Conservation (phyloP, 2,329 filamentous ascomycete species). For the Colletotrichum sublineola region DNA sequence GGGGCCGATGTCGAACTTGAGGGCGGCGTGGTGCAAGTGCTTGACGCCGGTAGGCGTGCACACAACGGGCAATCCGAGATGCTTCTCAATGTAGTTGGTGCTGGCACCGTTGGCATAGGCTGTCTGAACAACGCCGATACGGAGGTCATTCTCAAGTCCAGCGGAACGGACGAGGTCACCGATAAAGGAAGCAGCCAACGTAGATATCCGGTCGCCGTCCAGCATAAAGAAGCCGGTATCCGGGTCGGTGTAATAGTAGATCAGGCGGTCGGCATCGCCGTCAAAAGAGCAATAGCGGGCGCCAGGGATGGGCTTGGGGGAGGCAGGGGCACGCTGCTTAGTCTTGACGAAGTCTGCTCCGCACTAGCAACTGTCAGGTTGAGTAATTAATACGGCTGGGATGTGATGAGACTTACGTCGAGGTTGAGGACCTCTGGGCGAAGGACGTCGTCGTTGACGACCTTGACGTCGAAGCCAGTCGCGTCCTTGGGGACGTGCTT, state of each 20-base stretch:
- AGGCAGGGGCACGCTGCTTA: slow-evolving; percentile 89
- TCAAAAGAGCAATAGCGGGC: slow-evolving; percentile 92
- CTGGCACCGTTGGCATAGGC: slow-evolving; percentile 97
- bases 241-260: slow-evolving; percentile 93
- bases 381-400: background rate
- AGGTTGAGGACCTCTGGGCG: slow-evolving; percentile 90
- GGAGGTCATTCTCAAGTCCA: slow-evolving; percentile 82
- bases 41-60: slow-evolving; percentile 98
- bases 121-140: slow-evolving; percentile 95
- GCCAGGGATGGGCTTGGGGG: slow-evolving; percentile 80
- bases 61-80: slow-evolving; percentile 88
- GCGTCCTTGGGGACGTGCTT: slow-evolving; percentile 82
- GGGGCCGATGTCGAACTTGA: slow-evolving; percentile 93
- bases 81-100: slow-evolving; percentile 91
- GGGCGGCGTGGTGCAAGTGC: slow-evolving; percentile 96
- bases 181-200: slow-evolving; percentile 92
- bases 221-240: slow-evolving; percentile 90
- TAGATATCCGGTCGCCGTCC: slow-evolving; percentile 96
- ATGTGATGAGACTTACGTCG: slow-evolving; percentile 70
- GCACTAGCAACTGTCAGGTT: slow-evolving; percentile 66
- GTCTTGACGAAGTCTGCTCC: slow-evolving; percentile 99
- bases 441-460: slow-evolving; percentile 94
- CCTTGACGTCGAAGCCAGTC: slow-evolving; percentile 81
- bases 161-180: slow-evolving; percentile 87
- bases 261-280: slow-evolving; percentile 93